Evolutionary conservation across 257 asterid genomes (phyloP), one percentile per base, ranked within the genome.

Genomic region (Gentiana dahurica): DNA sequence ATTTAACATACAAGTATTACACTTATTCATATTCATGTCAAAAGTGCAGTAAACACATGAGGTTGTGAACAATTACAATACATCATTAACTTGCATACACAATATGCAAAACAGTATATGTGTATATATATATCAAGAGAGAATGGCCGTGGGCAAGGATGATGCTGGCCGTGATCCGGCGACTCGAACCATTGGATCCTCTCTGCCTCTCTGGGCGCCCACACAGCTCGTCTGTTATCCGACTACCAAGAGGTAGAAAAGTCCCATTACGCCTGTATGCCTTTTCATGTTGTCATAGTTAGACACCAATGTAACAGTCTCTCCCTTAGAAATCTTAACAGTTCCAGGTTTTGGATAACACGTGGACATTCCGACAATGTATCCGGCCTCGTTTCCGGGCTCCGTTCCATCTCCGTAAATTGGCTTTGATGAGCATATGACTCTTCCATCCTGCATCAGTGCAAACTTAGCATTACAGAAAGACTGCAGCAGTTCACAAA

Each of bases 251-350:
- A 90, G 46, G 79, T 90, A 90, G 68, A 90, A 82, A 32, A 90
- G 87, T 45, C 91, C 91, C 98, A 90, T 84, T n/a, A 90, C 95
- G 58, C 96, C 98, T 0, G 94, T 77, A 59, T 81, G 98, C 38
- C 50, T 65, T 71, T 49, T 67, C 37, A 62, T 38, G 59, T 75
- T 74, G 72, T 80, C 84, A 60, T 90, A 90, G 47, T 84, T 84
- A 10, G 96, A 90, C 36, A 79, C 72, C 11, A 90, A 62, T 32
- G 81, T 80, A 1, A 90, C 69, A 45, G 36, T 77, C 79, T 87
- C 95, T 43, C 96, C 94, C 1, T 75, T 62, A n/a, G 80, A 72
- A 66, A 86, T 79, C 87, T 73, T 82, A 74, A 87, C 58, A 4
- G 96, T 75, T 44, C 96, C 95, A 8, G 94, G 92, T 51, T 64